Evolutionary conservation across 345 rosid genomes (phyloP), one percentile per base, ranked within the genome.

Genomic region (Mallotus nudiflorus): DNA sequence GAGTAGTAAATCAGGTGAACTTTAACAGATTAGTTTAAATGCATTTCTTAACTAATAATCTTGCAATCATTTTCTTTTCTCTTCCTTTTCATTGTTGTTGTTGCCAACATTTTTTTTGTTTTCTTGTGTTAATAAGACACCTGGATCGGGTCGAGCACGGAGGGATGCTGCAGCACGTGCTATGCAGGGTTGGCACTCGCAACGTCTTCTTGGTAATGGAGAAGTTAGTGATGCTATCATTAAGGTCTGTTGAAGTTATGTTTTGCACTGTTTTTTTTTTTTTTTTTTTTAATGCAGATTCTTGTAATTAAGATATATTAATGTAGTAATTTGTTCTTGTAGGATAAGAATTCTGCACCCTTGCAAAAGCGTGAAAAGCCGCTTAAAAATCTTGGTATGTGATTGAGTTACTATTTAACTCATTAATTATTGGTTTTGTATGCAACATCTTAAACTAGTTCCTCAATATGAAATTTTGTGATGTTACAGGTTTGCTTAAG

Each of bases 101-200:
- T 37, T 45, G 16, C 61, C 44, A 65, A 61, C 70, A 35, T 68
- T 72, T 42, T 46, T 48, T 53, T 11, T 71, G 46, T 62, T 56
- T 73, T 65, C 27, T 72, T 60, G 31, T 42, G 46, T 3, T 58
- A 51, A 53, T 75, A 69, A 86, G 85, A 81, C 83, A 35, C 76
- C 85, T 3, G 86, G 84, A 55, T 83, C 87, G 1, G 88, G 88
- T 66, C 77, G 95, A 60, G 84, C 86, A 51, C 78, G 88, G 57
- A 87, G 92, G 62, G 89, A 85, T 81, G 84, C 90, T 27, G 19
- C 16, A 55, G 82, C 89, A 29, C 94, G 94, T 73, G 94, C 94
- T 12, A 89, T 87, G 91, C 89, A 84, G 78, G 91, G 95, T 74
- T 89, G 95, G 91, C 91, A 85, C 65, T 82, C 90, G 2, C 89